Evolutionary conservation across 2,329 filamentous ascomycete species (phyloP), one percentile per base, ranked within the genome.

Genomic region (Endothia cerciana): DNA sequence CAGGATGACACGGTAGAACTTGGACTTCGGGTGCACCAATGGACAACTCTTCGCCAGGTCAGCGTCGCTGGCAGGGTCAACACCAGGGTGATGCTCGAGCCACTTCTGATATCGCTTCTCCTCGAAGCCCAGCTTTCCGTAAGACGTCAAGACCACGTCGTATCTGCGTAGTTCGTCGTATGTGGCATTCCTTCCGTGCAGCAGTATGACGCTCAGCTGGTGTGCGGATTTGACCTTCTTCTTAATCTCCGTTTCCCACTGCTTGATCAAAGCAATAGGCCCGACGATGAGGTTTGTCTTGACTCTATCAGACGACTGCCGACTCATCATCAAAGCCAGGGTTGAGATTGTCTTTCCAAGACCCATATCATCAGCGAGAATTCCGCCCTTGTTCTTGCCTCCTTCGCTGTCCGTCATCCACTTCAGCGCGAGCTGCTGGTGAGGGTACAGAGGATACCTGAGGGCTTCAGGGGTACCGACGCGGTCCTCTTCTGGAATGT

Each of bases 291-390:
- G 79, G n/a, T 89, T 95, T 0, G 93, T 93, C 81, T 92, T 87
- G 65, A 62, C 28, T 78, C 81, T 68, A 67, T 89, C 82, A 0
- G 80, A 76, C 0, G 91, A 87, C n/a, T 84, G 88, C 6, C 88
- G 84, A 6, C 86, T 85, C 15, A 92, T 81, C 71, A 97, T 91
- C 53, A 97, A 83, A 4, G 93, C 87, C 28, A 97, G 81, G 5
- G 91, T 89, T 68, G 94, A 92, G 30, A 97, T 89, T 0, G 92
- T 94, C 77, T 95, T 94, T 8, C 92, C 92, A 13, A 94, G 80
- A 8, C 92, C 92, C 92, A 94, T 95, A 69, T 93, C 91, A 72
- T 93, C 91, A 0, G 89, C 90, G 30, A 94, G 80, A 64, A 94
- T 92, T 28, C 91, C 90, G 22, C 91, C 91, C 72, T 90, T 92